Conservation (phyloP, 768 basidiomycete genomes). For the Pholiota molesta region DNA sequence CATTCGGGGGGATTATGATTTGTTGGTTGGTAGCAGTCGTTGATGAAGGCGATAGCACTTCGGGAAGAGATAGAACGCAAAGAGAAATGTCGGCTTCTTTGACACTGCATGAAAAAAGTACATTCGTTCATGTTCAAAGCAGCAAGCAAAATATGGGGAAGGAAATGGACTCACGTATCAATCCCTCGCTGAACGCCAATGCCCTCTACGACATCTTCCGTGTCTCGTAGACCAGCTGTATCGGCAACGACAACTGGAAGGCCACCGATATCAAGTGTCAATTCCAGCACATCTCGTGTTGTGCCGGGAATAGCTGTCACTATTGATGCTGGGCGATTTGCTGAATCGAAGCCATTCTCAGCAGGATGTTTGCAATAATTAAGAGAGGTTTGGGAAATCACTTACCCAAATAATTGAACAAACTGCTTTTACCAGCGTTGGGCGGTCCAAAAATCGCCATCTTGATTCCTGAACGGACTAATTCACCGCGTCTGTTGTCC, state of each 20-base stretch:
- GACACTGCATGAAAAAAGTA: constrained; percentile 45
- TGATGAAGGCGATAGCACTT: constrained; percentile 26
- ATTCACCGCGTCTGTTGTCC: constrained; percentile 80
- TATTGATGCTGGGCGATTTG: constrained; percentile 87
- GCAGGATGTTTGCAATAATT: not conserved
- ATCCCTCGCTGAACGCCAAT: constrained; percentile 82
- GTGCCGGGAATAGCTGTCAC: constrained; percentile 89
- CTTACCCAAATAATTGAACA: constrained; percentile 83
- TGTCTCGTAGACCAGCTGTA: constrained; percentile 81
- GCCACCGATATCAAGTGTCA: constrained; percentile 88
- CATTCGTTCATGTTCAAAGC: too few species aligned
- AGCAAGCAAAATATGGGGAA: too few species aligned
- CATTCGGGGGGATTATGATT: constrained; percentile 43
- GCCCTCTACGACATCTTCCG: constrained; percentile 71
- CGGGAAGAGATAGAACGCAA: constrained; percentile 80
- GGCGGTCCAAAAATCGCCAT: constrained; percentile 92
- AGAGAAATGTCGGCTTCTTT: constrained; percentile 68
- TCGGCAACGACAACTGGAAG: constrained; percentile 81
- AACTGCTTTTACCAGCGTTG: constrained; percentile 92
- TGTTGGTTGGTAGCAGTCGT: constrained; percentile 8
- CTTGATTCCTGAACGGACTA: constrained; percentile 79
- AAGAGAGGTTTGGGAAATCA: constrained; percentile 12
- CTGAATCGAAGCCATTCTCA: constrained; percentile 37
- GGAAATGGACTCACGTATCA: constrained; percentile 52
- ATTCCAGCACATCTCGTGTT: constrained; percentile 84